Evolutionary conservation across 2,329 filamentous ascomycete genomes (phyloP).

Genomic region (Knufia petricola): DNA sequence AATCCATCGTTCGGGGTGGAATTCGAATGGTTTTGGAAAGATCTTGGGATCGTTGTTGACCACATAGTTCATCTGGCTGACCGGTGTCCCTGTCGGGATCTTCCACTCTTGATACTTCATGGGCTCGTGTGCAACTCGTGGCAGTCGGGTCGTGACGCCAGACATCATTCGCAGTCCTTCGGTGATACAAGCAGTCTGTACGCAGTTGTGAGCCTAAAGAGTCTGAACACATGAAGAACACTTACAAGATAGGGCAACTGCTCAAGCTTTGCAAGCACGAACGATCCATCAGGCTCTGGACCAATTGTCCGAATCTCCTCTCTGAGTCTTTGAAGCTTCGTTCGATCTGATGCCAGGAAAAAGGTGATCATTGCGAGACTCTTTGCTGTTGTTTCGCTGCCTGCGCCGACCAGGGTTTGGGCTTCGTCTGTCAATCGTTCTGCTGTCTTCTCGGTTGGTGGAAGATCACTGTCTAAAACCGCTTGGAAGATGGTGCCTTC

Average conservation of each 20-base stretch:
- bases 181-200: slow-evolving; percentile 24
- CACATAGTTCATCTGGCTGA: slow-evolving; percentile 16
- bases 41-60: slow-evolving; percentile 20
- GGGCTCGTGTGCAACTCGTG: slow-evolving; percentile 16
- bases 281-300: slow-evolving; percentile 1
- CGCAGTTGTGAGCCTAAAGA: too few species aligned
- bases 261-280: slow-evolving; percentile 22
- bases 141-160: slow-evolving; percentile 17
- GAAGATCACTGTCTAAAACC: slow-evolving; percentile 24
- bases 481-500: slow-evolving; percentile 24
- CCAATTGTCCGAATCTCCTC: slow-evolving; percentile 8
- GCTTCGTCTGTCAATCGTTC: slow-evolving; percentile 26
- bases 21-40: slow-evolving; percentile 9
- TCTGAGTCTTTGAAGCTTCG: slow-evolving; percentile 10
- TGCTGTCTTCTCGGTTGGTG: slow-evolving; percentile 25
- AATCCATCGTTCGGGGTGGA: slow-evolving; percentile 18
- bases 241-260: slow-evolving; percentile 23
- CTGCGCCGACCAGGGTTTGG: slow-evolving; percentile 26
- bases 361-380: slow-evolving; percentile 25
- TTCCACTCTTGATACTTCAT: slow-evolving; percentile 26
- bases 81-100: slow-evolving; percentile 25
- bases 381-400: slow-evolving; percentile 27
- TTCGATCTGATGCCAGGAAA: slow-evolving; percentile 21
- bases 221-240: neutral
- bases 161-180: slow-evolving; percentile 25